phyloP scores from a whole-genome alignment of 2,329 filamentous ascomycete genomes.

The Arthrobotrys conoides region DNA sequence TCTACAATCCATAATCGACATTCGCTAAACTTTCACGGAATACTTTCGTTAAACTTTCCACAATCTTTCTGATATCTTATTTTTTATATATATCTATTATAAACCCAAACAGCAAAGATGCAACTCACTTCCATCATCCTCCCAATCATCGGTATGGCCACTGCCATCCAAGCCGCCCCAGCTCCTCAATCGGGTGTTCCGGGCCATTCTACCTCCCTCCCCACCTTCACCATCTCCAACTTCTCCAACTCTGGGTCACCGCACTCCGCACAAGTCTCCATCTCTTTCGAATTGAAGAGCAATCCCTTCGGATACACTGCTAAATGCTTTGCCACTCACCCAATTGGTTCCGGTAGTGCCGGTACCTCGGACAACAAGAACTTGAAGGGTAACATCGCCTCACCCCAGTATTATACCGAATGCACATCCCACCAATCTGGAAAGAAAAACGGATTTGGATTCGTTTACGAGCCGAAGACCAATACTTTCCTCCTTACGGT shows the following conservation, averaged over 20 bases:
- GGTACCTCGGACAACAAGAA: not conserved
- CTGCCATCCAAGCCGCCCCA: constrained; percentile 27
- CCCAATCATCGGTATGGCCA: constrained; percentile 18
- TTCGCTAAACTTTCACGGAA: not conserved
- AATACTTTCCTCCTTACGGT: constrained; percentile 32
- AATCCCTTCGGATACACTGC: constrained; percentile 2
- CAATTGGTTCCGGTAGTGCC: constrained; percentile 1
- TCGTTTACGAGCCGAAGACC: constrained; percentile 8
- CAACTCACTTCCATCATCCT: constrained; percentile 26
- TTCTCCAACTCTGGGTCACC: constrained; percentile 19
- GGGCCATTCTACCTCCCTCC: not conserved
- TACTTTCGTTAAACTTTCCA: constrained; percentile 12
- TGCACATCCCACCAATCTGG: not conserved
- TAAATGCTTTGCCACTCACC: constrained; percentile 16
- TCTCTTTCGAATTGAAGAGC: constrained; percentile 27
- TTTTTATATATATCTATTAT: not conserved
- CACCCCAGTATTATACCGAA: constrained; percentile 5
- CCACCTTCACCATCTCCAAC: constrained; percentile 29
- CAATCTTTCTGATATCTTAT: not conserved
- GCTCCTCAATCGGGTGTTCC: not conserved
- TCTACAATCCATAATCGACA: constrained; percentile 4
- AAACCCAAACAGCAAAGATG: constrained; percentile 27
- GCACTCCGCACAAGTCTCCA: not conserved
- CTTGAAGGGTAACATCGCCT: not conserved
- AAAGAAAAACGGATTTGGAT: constrained; percentile 29